phyloP scores from a whole-genome alignment of 306 rosid genomes.

The Boehmeria nivea region DNA sequence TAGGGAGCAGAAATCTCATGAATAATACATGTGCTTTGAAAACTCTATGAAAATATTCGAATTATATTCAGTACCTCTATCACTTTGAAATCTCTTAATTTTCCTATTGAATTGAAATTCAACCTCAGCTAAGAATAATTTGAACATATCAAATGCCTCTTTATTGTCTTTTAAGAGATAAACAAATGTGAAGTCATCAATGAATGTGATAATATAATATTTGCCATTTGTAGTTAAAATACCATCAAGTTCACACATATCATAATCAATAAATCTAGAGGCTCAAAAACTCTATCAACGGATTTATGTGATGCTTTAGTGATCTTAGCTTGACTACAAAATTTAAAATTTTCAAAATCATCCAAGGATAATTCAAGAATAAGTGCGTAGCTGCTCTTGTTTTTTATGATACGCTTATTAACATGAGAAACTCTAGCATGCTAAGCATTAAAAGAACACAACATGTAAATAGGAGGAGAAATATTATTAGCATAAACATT shows the following conservation, averaged over 20 bases:
- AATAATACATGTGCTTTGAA: too few relatives aligned
- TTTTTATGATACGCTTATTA: not conserved
- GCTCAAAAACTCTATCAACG: not conserved
- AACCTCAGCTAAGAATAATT: not conserved
- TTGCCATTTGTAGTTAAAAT: not conserved
- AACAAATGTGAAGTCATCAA: not conserved
- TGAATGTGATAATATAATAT: conserved; percentile 1
- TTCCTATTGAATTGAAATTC: conserved; percentile 1
- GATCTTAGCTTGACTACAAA: not conserved
- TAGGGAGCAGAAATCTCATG: too few relatives aligned
- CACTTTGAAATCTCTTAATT: not conserved
- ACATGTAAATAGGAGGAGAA: not conserved
- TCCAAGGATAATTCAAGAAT: conserved; percentile 3
- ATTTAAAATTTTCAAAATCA: conserved; percentile 4
- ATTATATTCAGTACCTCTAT: not conserved
- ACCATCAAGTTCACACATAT: conserved; percentile 7
- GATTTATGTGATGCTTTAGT: conserved; percentile 9
- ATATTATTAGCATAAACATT: not conserved
- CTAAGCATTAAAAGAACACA: not conserved
- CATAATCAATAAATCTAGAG: not conserved
- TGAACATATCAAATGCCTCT: not conserved
- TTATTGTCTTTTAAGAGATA: not conserved
- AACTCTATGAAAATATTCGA: too few relatives aligned
- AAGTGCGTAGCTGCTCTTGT: not conserved
- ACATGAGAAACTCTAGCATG: conserved; percentile 8